Conservation (phyloP, 441 rosid genomes). For the Kokia cookei region DNA sequence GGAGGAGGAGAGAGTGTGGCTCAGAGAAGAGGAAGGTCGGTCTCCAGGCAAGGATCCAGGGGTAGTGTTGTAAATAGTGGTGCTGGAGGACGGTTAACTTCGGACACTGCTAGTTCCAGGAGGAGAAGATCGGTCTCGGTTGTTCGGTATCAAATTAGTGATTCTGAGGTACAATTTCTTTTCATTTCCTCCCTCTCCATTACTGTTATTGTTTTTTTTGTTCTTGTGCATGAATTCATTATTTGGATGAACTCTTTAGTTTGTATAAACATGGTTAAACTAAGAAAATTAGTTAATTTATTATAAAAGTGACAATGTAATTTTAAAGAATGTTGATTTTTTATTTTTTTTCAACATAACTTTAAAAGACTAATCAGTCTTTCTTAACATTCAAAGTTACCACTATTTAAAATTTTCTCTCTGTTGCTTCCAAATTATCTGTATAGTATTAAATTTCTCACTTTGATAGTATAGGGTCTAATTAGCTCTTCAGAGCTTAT, state of each 20-base stretch:
- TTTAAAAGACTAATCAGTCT: no score
- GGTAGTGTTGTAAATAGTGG: slow-evolving; percentile 18
- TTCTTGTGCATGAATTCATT: background rate
- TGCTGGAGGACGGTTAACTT: slow-evolving; percentile 35
- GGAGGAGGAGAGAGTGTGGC: slow-evolving; percentile 24
- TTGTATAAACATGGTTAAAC: background rate
- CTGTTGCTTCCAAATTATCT: no score
- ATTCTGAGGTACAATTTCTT: slow-evolving; percentile 62
- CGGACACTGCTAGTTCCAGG: slow-evolving; percentile 49
- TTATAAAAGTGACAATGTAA: no score
- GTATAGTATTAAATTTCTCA: no score
- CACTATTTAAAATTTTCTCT: no score
- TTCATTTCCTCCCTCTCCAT: background rate
- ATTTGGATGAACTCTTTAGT: background rate
- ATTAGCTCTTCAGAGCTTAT: no score
- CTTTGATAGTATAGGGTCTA: no score
- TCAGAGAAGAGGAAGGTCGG: slow-evolving; percentile 77
- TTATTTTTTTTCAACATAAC: no score
- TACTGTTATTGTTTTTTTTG: background rate
- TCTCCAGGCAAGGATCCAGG: slow-evolving; percentile 48
- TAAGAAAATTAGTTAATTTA: no score
- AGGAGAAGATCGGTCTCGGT: slow-evolving; percentile 77
- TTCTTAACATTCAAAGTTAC: no score
- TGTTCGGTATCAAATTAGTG: slow-evolving; percentile 55
- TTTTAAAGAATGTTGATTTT: no score